These are phyloP conservation scores for Vitis labrusca DNA, from an alignment of 164 flowering plant species.

Conservation along the genomic window DNA sequence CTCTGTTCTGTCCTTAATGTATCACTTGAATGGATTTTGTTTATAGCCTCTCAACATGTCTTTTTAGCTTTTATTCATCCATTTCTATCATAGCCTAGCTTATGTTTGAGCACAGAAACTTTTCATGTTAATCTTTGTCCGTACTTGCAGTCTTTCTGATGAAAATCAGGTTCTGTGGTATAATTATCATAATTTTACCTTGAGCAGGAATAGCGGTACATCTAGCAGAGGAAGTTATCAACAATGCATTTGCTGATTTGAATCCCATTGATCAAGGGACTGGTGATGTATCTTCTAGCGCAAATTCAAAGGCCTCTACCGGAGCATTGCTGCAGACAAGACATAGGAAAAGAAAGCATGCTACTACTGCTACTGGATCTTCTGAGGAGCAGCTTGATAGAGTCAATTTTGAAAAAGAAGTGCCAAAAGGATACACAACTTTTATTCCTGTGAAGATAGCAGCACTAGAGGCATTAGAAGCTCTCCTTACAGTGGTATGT, in stretches of 20 bases:
- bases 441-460: constrained; percentile 68
- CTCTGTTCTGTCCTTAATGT: no score
- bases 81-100: no score
- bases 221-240: constrained; percentile 55
- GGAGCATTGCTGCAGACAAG: constrained; percentile 26
- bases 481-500: constrained; percentile 80
- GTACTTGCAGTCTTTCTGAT: no score
- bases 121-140: no score
- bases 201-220: constrained; percentile 62
- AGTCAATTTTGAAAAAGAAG: constrained; percentile 27
- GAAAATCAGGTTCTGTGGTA: no score
- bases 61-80: no score
- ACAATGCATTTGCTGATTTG: constrained; percentile 59
- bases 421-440: constrained; percentile 21
- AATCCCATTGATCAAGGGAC: constrained; percentile 20
- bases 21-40: no score
- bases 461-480: constrained; percentile 76
- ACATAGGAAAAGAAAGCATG: constrained; percentile 69
- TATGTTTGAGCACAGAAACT: no score
- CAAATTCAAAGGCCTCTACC: constrained; percentile 19
- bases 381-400: constrained; percentile 31
- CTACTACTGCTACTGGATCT: constrained; percentile 17
- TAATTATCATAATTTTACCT: background rate
- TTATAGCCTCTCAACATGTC: no score
- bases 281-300: constrained; percentile 10